These are phyloP conservation scores for Picea sitchensis DNA, from an alignment of 75 land plant genomes.

Conservation along the genomic window DNA sequence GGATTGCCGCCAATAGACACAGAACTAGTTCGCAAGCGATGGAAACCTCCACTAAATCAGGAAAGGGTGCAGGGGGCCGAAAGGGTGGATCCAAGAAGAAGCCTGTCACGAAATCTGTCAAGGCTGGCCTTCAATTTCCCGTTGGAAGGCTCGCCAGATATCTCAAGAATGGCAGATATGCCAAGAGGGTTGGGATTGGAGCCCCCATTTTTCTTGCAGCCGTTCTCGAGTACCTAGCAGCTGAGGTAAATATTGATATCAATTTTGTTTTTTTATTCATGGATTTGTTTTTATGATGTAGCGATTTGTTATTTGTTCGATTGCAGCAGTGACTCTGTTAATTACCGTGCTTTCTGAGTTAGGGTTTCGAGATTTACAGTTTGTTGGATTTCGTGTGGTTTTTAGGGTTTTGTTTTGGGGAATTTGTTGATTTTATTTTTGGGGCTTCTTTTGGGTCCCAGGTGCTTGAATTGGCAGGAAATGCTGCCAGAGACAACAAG, in stretches of 20 bases:
- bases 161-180: constrained; percentile 44
- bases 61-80: constrained; percentile 13
- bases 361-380: background rate
- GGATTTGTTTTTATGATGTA: background rate
- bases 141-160: constrained; percentile 33
- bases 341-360: background rate
- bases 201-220: constrained; percentile 41
- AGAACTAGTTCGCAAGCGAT: no score
- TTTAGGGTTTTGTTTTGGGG: no score
- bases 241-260: background rate
- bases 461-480: constrained; percentile 20
- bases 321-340: background rate
- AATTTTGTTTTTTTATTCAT: no score
- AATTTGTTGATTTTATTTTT: background rate
- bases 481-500: constrained; percentile 20
- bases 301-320: no score
- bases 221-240: constrained; percentile 1
- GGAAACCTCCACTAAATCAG: no score
- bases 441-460: background rate
- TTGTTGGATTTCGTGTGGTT: no score
- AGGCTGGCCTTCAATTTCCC: constrained; percentile 16
- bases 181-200: constrained; percentile 31
- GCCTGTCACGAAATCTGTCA: constrained; percentile 20
- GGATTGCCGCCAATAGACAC: no score
- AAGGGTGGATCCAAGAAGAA: constrained; percentile 25